Conservation (phyloP, 2,329 filamentous ascomycete species). For the Alternaria gansuensis region DNA sequence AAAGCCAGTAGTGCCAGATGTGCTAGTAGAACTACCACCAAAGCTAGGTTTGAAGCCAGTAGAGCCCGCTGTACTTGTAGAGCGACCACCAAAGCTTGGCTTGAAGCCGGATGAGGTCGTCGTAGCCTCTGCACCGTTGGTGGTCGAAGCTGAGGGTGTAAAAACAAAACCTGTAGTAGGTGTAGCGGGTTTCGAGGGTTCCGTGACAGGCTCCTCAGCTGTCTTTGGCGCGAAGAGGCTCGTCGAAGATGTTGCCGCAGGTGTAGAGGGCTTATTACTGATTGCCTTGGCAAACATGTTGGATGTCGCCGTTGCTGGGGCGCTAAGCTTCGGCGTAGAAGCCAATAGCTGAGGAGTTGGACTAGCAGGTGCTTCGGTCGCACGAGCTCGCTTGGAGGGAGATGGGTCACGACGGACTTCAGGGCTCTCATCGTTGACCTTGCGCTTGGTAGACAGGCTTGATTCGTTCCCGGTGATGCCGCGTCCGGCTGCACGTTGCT, state of each 20-base stretch:
- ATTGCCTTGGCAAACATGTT: conserved; percentile 39
- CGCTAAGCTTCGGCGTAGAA: conserved; percentile 26
- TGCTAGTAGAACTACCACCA: conserved; percentile 20
- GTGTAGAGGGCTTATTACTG: conserved; percentile 29
- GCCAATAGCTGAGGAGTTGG: conserved; percentile 34
- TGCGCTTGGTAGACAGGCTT: conserved; percentile 47
- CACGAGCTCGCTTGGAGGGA: conserved; percentile 41
- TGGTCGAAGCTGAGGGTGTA: conserved; percentile 26
- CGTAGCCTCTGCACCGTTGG: conserved; percentile 15
- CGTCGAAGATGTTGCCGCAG: conserved; percentile 24
- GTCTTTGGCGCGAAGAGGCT: conserved; percentile 25
- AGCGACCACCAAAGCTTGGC: conserved; percentile 26
- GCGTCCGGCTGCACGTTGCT: conserved; percentile 40
- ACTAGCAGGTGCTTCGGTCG: conserved; percentile 28
- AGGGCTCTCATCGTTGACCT: conserved; percentile 29
- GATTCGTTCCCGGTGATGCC: conserved; percentile 48
- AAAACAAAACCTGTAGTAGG: conserved; percentile 26
- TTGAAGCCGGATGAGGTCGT: conserved; percentile 19
- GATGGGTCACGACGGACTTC: conserved; percentile 30
- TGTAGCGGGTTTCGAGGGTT: conserved; percentile 23
- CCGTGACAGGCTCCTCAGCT: conserved; percentile 12
- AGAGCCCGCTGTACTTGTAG: background rate
- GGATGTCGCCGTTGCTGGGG: conserved; percentile 35
- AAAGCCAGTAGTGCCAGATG: conserved; percentile 17
- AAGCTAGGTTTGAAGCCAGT: conserved; percentile 29